These are phyloP conservation scores for Dendryphion nanum DNA, from an alignment of 2,329 filamentous ascomycete genomes.

Conservation along the genomic window DNA sequence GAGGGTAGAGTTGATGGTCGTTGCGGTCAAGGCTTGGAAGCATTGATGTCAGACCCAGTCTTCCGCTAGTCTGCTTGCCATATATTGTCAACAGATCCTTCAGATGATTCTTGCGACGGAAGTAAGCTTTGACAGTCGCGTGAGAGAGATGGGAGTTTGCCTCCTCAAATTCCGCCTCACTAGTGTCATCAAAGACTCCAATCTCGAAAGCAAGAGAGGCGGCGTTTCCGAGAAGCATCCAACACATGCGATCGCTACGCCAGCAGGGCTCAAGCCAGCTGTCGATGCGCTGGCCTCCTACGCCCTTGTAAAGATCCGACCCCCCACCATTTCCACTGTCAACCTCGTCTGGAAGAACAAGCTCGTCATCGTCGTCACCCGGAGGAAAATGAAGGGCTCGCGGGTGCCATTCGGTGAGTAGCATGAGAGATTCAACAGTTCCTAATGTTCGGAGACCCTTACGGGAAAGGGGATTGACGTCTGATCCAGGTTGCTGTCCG, in stretches of 20 bases:
- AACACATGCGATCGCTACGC: conserved; percentile 89
- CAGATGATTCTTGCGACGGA: conserved; percentile 75
- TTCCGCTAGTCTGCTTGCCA: conserved; percentile 87
- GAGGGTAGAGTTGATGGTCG: conserved; percentile 18
- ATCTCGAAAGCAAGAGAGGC: conserved; percentile 90
- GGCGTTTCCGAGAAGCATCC: conserved; percentile 93
- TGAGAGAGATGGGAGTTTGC: conserved; percentile 40
- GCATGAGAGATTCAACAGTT: conserved; percentile 89
- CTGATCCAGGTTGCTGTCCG: conserved; percentile 65
- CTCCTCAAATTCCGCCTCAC: conserved; percentile 59
- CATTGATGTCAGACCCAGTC: conserved; percentile 92
- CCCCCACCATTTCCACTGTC: conserved; percentile 57
- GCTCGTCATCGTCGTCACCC: conserved; percentile 63
- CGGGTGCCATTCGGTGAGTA: conserved; percentile 96
- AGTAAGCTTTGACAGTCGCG: conserved; percentile 70
- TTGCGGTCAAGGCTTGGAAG: conserved; percentile 57
- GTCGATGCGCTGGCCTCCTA: conserved; percentile 82
- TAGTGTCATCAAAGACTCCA: conserved; percentile 90
- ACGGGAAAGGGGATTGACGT: conserved; percentile 57
- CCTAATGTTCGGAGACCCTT: conserved; percentile 82
- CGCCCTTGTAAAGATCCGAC: conserved; percentile 20
- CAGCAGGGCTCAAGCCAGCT: conserved; percentile 96
- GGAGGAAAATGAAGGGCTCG: conserved; percentile 89
- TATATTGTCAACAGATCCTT: conserved; percentile 87
- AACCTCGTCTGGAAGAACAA: conserved; percentile 68